Evolutionary conservation across 2,329 filamentous ascomycete species (phyloP).

Genomic region (Colletotrichum theobromicola): DNA sequence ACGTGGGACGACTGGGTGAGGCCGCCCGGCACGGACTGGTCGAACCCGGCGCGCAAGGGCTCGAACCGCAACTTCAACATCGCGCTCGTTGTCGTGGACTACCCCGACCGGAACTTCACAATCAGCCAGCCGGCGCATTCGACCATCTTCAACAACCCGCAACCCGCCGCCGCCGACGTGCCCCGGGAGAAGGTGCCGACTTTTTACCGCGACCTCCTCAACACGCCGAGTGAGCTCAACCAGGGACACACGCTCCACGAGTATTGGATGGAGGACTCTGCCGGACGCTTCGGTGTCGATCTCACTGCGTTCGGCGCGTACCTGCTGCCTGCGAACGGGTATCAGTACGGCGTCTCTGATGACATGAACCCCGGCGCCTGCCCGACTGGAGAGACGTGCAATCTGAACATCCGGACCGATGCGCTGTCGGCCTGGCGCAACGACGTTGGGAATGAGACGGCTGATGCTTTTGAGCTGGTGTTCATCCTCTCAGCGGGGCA

Average conservation of each 20-base stretch:
- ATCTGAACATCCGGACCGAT: conserved; percentile 53
- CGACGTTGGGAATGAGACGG: conserved; percentile 56
- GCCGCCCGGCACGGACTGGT: conserved; percentile 54
- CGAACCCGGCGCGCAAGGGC: conserved; percentile 47
- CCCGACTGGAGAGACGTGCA: conserved; percentile 45
- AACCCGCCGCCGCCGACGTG: conserved; percentile 38
- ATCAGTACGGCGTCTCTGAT: conserved; percentile 56
- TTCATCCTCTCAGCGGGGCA: conserved; percentile 61
- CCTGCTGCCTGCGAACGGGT: conserved; percentile 49
- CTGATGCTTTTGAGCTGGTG: conserved; percentile 52
- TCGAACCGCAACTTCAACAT: conserved; percentile 60
- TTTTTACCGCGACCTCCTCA: conserved; percentile 57
- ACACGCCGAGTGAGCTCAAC: conserved; percentile 53
- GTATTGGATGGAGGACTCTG: conserved; percentile 63
- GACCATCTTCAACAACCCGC: conserved; percentile 56
- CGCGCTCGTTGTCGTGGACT: conserved; percentile 58
- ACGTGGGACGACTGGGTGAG: conserved; percentile 53
- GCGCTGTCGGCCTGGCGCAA: conserved; percentile 53
- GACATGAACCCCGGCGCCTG: conserved; percentile 54
- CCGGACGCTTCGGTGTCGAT: conserved; percentile 56
- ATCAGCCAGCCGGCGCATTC: conserved; percentile 50
- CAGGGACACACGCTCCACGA: conserved; percentile 58
- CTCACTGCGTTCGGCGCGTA: conserved; percentile 58
- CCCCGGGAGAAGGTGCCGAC: conserved; percentile 50
- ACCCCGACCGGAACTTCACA: conserved; percentile 52